Evolutionary conservation across 208 protist genomes (phyloP).

Genomic region (Eutreptiella sp.): DNA sequence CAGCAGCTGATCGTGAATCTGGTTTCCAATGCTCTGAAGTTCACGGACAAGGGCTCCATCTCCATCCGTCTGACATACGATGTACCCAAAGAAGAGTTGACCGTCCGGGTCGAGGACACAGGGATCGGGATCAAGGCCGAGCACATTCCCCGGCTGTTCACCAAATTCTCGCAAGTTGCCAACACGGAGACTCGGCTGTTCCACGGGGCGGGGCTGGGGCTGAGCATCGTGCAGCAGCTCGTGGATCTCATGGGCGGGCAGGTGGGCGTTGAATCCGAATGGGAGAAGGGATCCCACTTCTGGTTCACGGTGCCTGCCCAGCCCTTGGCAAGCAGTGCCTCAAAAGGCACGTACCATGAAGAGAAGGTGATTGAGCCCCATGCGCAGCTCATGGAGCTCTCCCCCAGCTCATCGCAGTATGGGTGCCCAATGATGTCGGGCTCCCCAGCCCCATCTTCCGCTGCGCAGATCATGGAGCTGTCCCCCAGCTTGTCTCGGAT

Average conservation of each 20-base stretch:
- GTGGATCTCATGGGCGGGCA: constrained; percentile 34
- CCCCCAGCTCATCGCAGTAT: no score
- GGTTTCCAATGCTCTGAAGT: background rate
- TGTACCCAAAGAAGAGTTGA: background rate
- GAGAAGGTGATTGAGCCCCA: no score
- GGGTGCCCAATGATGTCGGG: no score
- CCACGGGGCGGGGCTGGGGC: constrained; percentile 28
- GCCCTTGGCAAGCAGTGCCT: no score
- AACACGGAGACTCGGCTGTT: constrained; percentile 11
- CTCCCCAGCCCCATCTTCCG: no score
- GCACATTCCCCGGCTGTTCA: constrained; percentile 26
- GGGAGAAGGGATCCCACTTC: constrained; percentile 36
- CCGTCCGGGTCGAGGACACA: constrained; percentile 18
- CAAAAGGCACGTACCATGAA: no score
- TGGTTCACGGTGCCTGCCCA: no score
- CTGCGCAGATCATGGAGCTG: no score
- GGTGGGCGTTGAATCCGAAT: constrained; percentile 27
- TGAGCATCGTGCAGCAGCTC: constrained; percentile 23
- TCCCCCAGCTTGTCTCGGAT: no score
- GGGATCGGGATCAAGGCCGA: constrained; percentile 30
- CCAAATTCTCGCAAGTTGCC: constrained; percentile 30
- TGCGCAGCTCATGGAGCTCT: no score
- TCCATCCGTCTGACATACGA: background rate
- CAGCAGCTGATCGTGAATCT: background rate
- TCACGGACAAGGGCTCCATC: background rate